These are phyloP conservation scores for Lactarius sanguifluus DNA, from an alignment of 768 basidiomycete species.

Conservation along the genomic window DNA sequence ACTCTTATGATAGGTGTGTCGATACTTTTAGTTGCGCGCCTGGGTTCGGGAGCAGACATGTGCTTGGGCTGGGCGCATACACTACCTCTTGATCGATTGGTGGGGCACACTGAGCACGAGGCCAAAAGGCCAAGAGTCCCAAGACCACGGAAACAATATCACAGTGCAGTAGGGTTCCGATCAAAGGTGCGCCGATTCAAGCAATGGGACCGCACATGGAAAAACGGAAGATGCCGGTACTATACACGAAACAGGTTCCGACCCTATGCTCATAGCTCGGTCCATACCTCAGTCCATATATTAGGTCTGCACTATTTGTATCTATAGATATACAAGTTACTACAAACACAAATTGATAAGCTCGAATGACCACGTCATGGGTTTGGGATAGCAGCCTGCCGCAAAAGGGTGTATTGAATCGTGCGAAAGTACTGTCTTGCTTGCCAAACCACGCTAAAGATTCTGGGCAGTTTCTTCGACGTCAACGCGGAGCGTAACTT, in stretches of 20 bases:
- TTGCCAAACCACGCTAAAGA: background rate
- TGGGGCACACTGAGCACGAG: background rate
- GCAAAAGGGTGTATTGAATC: conserved; percentile 7
- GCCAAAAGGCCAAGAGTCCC: background rate
- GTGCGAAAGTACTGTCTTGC: conserved; percentile 7
- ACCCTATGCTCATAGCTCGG: background rate
- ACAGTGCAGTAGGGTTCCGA: background rate
- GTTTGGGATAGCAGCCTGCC: conserved; percentile 11
- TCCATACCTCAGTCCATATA: background rate
- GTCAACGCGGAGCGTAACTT: conserved; percentile 23
- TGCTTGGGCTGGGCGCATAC: background rate
- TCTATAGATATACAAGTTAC: background rate
- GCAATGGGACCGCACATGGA: background rate
- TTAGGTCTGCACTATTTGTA: background rate
- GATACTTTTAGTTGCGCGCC: background rate
- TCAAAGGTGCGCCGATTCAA: background rate
- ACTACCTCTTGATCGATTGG: background rate
- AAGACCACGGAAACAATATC: background rate
- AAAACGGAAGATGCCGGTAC: background rate
- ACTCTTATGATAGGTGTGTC: background rate
- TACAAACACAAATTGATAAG: background rate
- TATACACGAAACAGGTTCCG: background rate
- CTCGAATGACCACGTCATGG: conserved; percentile 3
- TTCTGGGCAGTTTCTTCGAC: background rate
- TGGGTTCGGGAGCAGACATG: background rate